Conservation (phyloP, 768 basidiomycete genomes). For the Filobasidium wieringae region DNA sequence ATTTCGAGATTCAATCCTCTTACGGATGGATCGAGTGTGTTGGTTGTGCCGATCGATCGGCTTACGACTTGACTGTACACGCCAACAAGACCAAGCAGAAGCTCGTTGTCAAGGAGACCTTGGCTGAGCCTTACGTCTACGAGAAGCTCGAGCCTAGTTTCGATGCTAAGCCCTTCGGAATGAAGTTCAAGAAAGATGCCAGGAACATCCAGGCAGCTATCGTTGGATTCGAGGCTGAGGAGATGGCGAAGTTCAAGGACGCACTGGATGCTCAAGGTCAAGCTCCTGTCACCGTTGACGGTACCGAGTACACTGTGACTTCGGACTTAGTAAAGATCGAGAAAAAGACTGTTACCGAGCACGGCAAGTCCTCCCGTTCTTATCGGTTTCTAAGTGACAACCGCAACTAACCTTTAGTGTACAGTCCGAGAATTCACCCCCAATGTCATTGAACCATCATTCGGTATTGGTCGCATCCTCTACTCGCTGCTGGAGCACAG, state of each 20-base stretch:
- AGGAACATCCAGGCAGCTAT: conserved; percentile 46
- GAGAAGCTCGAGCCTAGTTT: conserved; percentile 68
- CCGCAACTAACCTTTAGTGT: too few relatives aligned
- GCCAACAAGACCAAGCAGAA: conserved; percentile 68
- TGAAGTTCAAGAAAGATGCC: conserved; percentile 78
- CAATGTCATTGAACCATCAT: conserved; percentile 97
- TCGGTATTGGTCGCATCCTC: conserved; percentile 90
- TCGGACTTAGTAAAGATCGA: conserved; percentile 65
- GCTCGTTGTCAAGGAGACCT: conserved; percentile 70
- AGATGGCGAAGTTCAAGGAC: conserved; percentile 54
- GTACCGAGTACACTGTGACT: conserved; percentile 58
- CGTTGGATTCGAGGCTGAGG: conserved; percentile 51
- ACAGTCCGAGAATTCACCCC: conserved; percentile 88
- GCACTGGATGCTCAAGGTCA: conserved; percentile 45
- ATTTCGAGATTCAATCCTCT: conserved; percentile 90
- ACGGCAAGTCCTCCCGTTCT: conserved; percentile 43
- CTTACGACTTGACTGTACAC: conserved; percentile 90
- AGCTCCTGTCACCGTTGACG: conserved; percentile 49
- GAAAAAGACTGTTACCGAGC: conserved; percentile 74
- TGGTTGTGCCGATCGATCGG: conserved; percentile 94
- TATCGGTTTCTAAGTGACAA: neutral
- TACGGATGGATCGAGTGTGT: conserved; percentile 97
- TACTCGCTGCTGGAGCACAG: conserved; percentile 89
- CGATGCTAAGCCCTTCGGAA: conserved; percentile 79
- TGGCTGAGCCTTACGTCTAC: conserved; percentile 71